Percentiles rank a stretch among this genome's conserved stretches.
Evolutionary conservation across 2,329 filamentous ascomycete genomes (phyloP).

Genomic region (Curvularia spicifera): DNA sequence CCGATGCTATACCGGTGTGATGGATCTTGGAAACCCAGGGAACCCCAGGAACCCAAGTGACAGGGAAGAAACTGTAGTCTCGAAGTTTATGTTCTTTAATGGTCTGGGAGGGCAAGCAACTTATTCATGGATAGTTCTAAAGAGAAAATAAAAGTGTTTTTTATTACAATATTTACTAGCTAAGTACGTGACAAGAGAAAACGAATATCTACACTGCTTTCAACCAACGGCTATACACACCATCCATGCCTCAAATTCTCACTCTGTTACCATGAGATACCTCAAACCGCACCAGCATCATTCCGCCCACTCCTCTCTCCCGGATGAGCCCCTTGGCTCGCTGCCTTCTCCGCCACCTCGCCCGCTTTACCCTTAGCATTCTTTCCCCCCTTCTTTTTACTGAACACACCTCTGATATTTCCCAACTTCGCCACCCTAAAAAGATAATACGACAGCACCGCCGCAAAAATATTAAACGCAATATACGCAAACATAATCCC

Average conservation of each 20-base stretch:
- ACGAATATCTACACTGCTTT: no score
- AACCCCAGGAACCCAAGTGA: not conserved
- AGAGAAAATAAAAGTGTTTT: not conserved
- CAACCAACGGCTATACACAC: not conserved
- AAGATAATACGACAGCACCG: slow-evolving; percentile 65
- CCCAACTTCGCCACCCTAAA: slow-evolving; percentile 42
- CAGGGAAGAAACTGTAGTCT: not conserved
- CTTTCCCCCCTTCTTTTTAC: slow-evolving; percentile 28
- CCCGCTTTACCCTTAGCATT: slow-evolving; percentile 26
- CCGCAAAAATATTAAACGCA: slow-evolving; percentile 66
- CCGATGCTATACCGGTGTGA: not conserved
- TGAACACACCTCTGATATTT: slow-evolving; percentile 17
- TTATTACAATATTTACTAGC: not conserved
- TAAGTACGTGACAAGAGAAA: not conserved
- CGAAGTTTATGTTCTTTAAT: not conserved
- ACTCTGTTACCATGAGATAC: not conserved
- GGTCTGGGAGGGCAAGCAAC: not conserved
- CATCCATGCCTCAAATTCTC: not conserved
- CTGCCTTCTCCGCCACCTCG: slow-evolving; percentile 20
- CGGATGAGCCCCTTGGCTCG: slow-evolving; percentile 27
- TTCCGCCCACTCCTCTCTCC: slow-evolving; percentile 28
- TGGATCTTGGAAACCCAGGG: not conserved
- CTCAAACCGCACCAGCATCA: slow-evolving; percentile 6
- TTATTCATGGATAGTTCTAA: not conserved
- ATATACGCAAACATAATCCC: slow-evolving; percentile 73